Evolutionary conservation across 202 grass and related monocot species (phyloP), one percentile per base, ranked within the genome.

Genomic region (Bolboschoenoplectus hybrid): DNA sequence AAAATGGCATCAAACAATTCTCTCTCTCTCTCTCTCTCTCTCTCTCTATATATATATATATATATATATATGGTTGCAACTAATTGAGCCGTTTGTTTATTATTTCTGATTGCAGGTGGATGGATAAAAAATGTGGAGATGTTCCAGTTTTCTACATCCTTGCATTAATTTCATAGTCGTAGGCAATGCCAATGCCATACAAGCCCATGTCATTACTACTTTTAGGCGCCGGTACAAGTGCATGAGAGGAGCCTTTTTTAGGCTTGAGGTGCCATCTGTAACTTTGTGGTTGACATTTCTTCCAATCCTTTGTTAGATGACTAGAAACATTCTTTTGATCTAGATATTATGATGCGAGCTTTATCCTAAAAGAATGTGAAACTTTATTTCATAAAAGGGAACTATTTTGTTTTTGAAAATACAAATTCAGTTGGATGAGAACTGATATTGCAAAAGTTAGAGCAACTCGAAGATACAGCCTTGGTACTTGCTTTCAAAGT

Each of bases 61-160:
- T 26, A 26, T 26, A 26, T 26, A 26, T 26, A 26, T 26, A n/a
- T n/a, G n/a, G 45, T 74, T 51, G 43, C 17, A 19, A 3, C n/a
- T 20, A 72, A 72, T 71, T 71, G 40, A 44, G 45, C 36, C n/a
- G 67, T 45, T 43, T 70, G 67, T 45, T n/a, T 13, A 70, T 44
- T 45, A 41, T 45, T 65, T 6, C 20, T 10, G 43, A 26, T 19
- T 49, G 69, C 69, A 73, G 40, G 41, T 20, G 16, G 6, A 19
- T 71, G 67, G 67, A 71, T 45, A 5, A 44, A 71, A 71, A 45
- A 45, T 44, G 4, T 71, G 6, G 40, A 20, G 68, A 47, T 16
- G 16, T 49, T 47, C n/a, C 69, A 47, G 69, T 19, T 45, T 45
- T 71, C 64, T 45, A 3, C 40, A 71, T 3, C 19, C 16, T 19